Evolutionary conservation across 169 alveolate species (phyloP), one percentile per base, ranked within the genome.

Genomic region (Neospora caninum): DNA sequence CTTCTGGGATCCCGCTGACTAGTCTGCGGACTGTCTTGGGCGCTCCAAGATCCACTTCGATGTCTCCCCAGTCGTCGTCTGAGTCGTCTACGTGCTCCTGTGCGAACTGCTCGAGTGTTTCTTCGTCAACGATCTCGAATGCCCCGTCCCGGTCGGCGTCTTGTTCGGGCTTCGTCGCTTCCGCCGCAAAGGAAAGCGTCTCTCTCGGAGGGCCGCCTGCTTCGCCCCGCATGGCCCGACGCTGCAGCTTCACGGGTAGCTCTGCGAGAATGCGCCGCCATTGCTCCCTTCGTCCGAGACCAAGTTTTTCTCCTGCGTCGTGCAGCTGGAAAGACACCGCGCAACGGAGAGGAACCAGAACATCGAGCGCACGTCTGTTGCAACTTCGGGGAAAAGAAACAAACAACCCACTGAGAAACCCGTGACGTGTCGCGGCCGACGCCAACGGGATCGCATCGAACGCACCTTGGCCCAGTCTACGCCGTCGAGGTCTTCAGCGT

Each of bases 71-170:
- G 73, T 64, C 73, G 45, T n/a, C 86, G 22, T 20, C 49, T 43
- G 1, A 16, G 29, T 78, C 86, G 39, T 20, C 86, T 6, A 2
- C 43, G 39, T 38, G 49, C 42, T 78, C 86, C 49, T n/a, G 49
- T 0, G 39, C 39, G n/a, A 18, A n/a, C 49, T 22, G 39, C 4
- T 78, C 86, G 39, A 78, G 9, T 13, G 39, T 38, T 43, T 20
- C 86, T 78, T 78, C 86, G 45, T 78, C 86, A 10, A n/a, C 86
- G 27, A 78, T n/a, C 31, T 78, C 86, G n/a, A 78, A 78, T 29
- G 73, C 31, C 73, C 7, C 73, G 16, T 64, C 64, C 83, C 25
- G 38, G 27, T 70, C 83, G 83, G 9, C 49, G 27, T 36, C 42
- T 20, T 2, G 27, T 2, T 6, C 49, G n/a, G 45, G 58, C 58